Conservation (phyloP, 495 filamentous ascomycete species). For the Aspergillus panamensis region DNA sequence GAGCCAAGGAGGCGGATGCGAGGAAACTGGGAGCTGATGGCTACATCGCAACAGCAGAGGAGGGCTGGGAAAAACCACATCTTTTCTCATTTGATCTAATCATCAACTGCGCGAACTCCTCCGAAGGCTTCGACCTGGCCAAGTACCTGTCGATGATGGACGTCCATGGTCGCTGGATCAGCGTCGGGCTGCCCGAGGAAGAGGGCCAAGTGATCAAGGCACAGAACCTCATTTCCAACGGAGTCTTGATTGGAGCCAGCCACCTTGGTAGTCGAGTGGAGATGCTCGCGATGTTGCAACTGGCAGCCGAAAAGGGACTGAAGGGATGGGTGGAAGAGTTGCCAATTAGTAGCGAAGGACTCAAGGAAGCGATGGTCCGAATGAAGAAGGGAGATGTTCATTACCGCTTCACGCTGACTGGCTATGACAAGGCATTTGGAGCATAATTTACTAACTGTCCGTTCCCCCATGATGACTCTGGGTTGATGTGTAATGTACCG, state of each 20-base stretch:
- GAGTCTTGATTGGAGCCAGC: conserved; percentile 74
- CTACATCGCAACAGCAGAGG: conserved; percentile 63
- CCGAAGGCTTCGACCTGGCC: conserved; percentile 61
- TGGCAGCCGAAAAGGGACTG: conserved; percentile 77
- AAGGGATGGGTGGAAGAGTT: conserved; percentile 80
- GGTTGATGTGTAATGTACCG: background rate
- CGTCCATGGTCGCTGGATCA: conserved; percentile 78
- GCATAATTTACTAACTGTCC: background rate
- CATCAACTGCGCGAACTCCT: conserved; percentile 68
- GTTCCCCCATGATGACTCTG: background rate
- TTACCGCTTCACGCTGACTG: conserved; percentile 63
- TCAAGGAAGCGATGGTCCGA: conserved; percentile 61
- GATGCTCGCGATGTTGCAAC: conserved; percentile 76
- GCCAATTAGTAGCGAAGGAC: conserved; percentile 63
- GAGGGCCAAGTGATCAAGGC: conserved; percentile 71
- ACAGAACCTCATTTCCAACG: conserved; percentile 72
- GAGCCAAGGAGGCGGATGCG: conserved; percentile 67
- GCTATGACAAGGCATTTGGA: conserved; percentile 61
- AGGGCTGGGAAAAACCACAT: conserved; percentile 57
- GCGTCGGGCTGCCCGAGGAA: conserved; percentile 79
- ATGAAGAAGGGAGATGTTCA: conserved; percentile 69
- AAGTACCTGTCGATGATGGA: conserved; percentile 77
- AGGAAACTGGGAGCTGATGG: conserved; percentile 67
- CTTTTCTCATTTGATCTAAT: conserved; percentile 65
- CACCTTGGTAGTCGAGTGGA: conserved; percentile 80